These are phyloP conservation scores for Solanum chmielewskii DNA, from an alignment of 257 asterid species.

Conservation along the genomic window DNA sequence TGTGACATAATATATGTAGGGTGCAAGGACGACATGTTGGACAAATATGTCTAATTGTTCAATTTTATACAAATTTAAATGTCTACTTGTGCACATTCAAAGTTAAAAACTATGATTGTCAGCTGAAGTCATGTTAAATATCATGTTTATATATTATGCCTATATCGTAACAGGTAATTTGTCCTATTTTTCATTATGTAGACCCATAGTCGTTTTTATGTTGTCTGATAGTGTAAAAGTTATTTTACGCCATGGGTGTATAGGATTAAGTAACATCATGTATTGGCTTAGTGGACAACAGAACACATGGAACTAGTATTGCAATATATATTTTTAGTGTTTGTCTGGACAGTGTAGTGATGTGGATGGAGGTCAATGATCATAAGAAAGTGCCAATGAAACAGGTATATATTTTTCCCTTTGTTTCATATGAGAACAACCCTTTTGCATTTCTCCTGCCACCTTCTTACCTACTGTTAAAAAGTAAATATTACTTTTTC, in stretches of 20 bases:
- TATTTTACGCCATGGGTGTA: background rate
- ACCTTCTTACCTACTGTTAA: background rate
- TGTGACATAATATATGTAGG: background rate
- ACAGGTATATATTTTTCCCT: background rate
- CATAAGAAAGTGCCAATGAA: background rate
- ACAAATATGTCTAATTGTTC: background rate
- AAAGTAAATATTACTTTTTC: background rate
- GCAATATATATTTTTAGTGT: background rate
- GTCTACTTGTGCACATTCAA: too few species aligned
- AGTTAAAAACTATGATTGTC: too few species aligned
- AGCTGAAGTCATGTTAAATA: background rate
- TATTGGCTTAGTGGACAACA: background rate
- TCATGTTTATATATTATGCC: background rate
- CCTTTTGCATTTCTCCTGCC: background rate
- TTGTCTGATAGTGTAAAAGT: too few species aligned
- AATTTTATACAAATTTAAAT: too few species aligned
- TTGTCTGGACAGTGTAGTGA: background rate
- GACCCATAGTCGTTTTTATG: background rate
- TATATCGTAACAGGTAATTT: background rate
- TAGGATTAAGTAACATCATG: background rate
- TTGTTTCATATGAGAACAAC: background rate
- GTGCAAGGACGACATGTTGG: background rate
- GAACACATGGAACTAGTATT: background rate
- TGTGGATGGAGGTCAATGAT: background rate
- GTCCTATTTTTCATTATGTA: background rate